Conservation (phyloP, 108 stramenopile species). For the Skeletonema tropicum region DNA sequence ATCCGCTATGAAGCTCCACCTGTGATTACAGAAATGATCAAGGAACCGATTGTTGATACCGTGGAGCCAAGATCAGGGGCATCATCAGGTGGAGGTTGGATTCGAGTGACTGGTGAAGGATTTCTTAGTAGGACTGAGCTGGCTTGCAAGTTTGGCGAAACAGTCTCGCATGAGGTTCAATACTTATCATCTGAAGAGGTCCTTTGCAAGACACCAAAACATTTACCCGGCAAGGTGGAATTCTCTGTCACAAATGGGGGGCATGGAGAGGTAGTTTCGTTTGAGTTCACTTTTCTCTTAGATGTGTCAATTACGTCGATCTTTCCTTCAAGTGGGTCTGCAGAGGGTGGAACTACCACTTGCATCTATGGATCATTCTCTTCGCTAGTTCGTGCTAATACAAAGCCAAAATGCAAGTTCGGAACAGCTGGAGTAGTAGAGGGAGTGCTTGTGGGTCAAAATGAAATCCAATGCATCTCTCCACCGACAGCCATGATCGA, state of each 20-base stretch:
- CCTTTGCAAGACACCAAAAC: constrained; percentile 30
- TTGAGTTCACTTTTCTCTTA: constrained; percentile 27
- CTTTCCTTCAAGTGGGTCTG: constrained; percentile 34
- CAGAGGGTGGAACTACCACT: constrained; percentile 32
- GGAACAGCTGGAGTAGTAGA: constrained; percentile 24
- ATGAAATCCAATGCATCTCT: constrained; percentile 31
- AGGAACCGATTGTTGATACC: constrained; percentile 16
- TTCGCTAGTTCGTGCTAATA: background rate
- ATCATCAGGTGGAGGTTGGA: constrained; percentile 28
- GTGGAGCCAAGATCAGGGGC: constrained; percentile 17
- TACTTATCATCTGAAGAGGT: constrained; percentile 38
- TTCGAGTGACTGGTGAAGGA: constrained; percentile 58
- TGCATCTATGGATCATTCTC: constrained; percentile 33
- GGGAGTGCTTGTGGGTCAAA: constrained; percentile 26
- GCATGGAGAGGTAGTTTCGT: background rate
- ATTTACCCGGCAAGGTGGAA: constrained; percentile 24
- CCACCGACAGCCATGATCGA: constrained; percentile 12
- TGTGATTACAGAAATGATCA: background rate
- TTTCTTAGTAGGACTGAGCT: constrained; percentile 62
- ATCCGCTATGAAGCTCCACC: constrained; percentile 18
- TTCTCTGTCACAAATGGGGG: constrained; percentile 34
- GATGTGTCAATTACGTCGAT: constrained; percentile 29
- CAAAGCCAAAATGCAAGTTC: constrained; percentile 31
- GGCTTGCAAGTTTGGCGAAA: constrained; percentile 62
- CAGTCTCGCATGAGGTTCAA: constrained; percentile 5